Conservation (phyloP, 192 early-diverging fungal species). For the Allomyces javanicus region DNA sequence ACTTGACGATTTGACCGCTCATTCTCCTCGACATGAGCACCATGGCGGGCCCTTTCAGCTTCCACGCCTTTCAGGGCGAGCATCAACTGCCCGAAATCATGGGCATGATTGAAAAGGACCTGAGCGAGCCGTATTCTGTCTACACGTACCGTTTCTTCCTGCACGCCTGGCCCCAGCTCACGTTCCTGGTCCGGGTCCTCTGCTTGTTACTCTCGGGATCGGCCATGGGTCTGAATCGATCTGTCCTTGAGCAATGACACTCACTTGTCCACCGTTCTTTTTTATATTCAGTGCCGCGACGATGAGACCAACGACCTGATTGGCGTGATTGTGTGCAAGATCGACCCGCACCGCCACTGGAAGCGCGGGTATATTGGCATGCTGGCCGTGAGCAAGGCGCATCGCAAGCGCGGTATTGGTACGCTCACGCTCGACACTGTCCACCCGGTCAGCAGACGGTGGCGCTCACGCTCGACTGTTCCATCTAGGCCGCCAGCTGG, state of each 20-base stretch:
- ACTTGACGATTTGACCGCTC: too few species aligned
- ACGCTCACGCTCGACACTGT: neutral
- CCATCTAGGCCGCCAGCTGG: conserved; percentile 36
- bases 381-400: conserved; percentile 71
- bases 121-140: conserved; percentile 91
- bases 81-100: conserved; percentile 55
- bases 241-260: too few species aligned
- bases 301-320: conserved; percentile 28
- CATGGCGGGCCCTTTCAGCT: conserved; percentile 5
- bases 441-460: too few species aligned
- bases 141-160: conserved; percentile 96
- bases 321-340: conserved; percentile 75
- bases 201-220: too few species aligned
- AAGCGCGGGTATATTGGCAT: conserved; percentile 91
- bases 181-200: conserved; percentile 33
- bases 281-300: conserved; percentile 8
- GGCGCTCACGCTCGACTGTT: neutral
- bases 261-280: too few species aligned
- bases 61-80: conserved; percentile 50
- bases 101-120: conserved; percentile 69
- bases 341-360: conserved; percentile 47
- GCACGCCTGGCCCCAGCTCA: conserved; percentile 75
- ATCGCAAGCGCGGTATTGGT: conserved; percentile 65
- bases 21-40: neutral
- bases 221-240: too few species aligned